phyloP scores from a whole-genome alignment of 2,329 filamentous ascomycete species.

The Ascochyta clinopodiicola region DNA sequence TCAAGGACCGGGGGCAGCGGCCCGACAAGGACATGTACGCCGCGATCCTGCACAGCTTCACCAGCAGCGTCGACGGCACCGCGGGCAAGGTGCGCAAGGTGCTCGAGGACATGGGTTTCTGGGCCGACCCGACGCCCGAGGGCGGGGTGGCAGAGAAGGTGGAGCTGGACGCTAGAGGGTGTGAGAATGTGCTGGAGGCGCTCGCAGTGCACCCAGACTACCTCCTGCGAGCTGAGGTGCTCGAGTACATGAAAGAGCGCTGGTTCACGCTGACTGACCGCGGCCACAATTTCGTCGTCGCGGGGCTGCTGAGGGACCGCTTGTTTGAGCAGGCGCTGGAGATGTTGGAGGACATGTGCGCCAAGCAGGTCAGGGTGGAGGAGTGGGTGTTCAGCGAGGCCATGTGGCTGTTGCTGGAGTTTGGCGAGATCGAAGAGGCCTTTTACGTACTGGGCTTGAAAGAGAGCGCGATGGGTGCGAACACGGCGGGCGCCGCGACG shows the following conservation, averaged over 20 bases:
- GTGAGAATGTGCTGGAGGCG: constrained; percentile 74
- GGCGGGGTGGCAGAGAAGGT: constrained; percentile 58
- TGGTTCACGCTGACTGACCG: constrained; percentile 71
- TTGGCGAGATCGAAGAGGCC: constrained; percentile 78
- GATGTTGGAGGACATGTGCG: constrained; percentile 71
- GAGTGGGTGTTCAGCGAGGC: constrained; percentile 82
- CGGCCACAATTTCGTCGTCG: constrained; percentile 70
- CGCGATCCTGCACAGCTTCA: constrained; percentile 75
- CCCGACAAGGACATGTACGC: constrained; percentile 72
- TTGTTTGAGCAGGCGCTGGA: constrained; percentile 82
- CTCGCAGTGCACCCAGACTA: constrained; percentile 88
- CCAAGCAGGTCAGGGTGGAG: constrained; percentile 62
- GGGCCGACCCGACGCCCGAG: constrained; percentile 7
- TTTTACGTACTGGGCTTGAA: constrained; percentile 66
- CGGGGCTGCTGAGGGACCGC: constrained; percentile 79
- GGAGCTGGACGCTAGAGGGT: constrained; percentile 68
- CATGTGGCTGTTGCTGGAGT: constrained; percentile 73
- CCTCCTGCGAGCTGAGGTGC: constrained; percentile 71
- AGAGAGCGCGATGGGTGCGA: constrained; percentile 31
- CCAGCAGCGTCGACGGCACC: constrained; percentile 68
- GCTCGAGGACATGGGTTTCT: constrained; percentile 72
- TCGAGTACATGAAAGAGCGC: constrained; percentile 74
- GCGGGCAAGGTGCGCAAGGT: constrained; percentile 67
- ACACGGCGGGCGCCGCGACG: constrained; percentile 23
- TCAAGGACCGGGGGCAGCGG: constrained; percentile 61